Base-by-base conservation (phyloP, 2,329 filamentous ascomycete genomes). In the Penicillium sp. region DNA sequence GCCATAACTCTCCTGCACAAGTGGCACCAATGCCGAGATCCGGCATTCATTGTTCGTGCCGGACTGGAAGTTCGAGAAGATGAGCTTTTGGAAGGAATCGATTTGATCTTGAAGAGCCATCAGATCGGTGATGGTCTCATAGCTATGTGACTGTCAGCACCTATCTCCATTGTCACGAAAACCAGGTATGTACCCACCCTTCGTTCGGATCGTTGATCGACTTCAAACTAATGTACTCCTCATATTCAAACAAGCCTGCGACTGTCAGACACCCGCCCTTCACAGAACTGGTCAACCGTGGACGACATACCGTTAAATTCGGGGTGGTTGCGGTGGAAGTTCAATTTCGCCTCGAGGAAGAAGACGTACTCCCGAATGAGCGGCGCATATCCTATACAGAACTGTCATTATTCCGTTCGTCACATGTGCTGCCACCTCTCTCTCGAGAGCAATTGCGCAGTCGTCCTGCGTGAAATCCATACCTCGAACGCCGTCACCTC, bases 131-230 rank as follows among this genome's bases (percentile, higher is more conserved):
- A 99, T 97, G 25, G 93, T 97, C 81, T 99, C 94, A 73, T 89
- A 89, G 38, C 81, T 83, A 60, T 38, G 41, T 35, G 21, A 4
- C 9, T 3, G 60, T 75, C 54, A 78, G 67, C 56, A 29, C 13
- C 21, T 12, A 19, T 33, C 7, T 19, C n/a, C 27, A 21, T 41
- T 17, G 21, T 35, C n/a, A 9, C 8, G 12, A 42, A 19, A 4
- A 29, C 17, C 31, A 46, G 25, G 29, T 23, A 23, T n/a, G 19
- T 43, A 48, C 71, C 49, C 88, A 93, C 72, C 94, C 94, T 79
- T 99, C 94, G 71, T 99, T 97, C 4, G 94, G 94, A 75, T 99
- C 94, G 75, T 97, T 97, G 80, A 96, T 97, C 29, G 92, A 91
- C 80, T 96, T 97, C 73, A 99, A 82, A 72, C 92, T 96, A 74